These are phyloP conservation scores for Yamadazyma insecticola DNA, from an alignment of 805 yeast genomes.

Conservation along the genomic window DNA sequence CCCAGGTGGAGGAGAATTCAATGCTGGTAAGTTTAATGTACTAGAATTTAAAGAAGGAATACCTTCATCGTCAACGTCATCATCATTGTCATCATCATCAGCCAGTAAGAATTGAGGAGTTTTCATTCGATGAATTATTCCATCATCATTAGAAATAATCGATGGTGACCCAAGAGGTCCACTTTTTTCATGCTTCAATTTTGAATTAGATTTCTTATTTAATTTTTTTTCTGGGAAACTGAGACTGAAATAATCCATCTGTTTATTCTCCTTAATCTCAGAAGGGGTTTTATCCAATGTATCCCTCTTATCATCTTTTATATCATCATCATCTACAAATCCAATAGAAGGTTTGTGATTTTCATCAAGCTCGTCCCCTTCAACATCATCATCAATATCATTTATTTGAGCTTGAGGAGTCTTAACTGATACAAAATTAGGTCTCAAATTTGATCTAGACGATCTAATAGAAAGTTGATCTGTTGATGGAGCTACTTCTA, in stretches of 20 bases:
- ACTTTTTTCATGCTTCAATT: slow-evolving; percentile 3
- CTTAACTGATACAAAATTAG: slow-evolving; percentile 67
- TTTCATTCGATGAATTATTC: slow-evolving; percentile 28
- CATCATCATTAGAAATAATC: slow-evolving; percentile 32
- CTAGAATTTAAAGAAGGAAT: slow-evolving; percentile 12
- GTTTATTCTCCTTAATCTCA: no score
- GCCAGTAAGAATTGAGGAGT: slow-evolving; percentile 30
- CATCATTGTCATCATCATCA: slow-evolving; percentile 14
- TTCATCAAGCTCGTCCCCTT: slow-evolving; percentile 58
- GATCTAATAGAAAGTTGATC: slow-evolving; percentile 30
- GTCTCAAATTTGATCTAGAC: slow-evolving; percentile 40
- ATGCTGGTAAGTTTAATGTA: slow-evolving; percentile 7
- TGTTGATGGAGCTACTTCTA: slow-evolving; percentile 9
- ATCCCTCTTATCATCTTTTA: slow-evolving; percentile 7
- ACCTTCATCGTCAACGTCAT: slow-evolving; percentile 11
- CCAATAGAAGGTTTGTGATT: slow-evolving; percentile 51
- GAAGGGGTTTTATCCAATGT: slow-evolving; percentile 4
- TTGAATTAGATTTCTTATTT: slow-evolving; percentile 6
- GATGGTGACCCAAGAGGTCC: slow-evolving; percentile 26
- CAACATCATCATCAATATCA: slow-evolving; percentile 53
- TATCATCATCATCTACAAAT: slow-evolving; percentile 46
- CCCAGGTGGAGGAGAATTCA: slow-evolving; percentile 5
- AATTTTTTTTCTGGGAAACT: slow-evolving; percentile 7
- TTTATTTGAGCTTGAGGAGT: slow-evolving; percentile 66
- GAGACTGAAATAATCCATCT: slow-evolving; percentile 10